phyloP scores from a whole-genome alignment of 805 yeast species.

The Ogataea nitratoaversa region DNA sequence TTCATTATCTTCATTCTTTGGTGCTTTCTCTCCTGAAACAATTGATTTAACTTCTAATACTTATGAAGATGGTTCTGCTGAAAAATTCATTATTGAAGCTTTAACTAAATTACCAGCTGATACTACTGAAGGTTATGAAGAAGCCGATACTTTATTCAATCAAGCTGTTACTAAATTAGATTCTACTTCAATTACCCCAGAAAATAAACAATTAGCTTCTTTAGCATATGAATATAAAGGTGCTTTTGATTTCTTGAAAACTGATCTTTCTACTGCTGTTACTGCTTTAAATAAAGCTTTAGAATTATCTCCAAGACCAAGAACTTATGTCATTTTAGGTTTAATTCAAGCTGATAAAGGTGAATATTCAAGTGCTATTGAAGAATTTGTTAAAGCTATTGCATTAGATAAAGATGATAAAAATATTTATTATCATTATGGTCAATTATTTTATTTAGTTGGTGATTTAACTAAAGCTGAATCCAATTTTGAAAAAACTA shows the following conservation, averaged over 20 bases:
- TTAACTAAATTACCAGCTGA: conserved; percentile 45
- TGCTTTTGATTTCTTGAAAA: conserved; percentile 77
- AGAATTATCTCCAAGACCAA: conserved; percentile 66
- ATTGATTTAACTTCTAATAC: conserved; percentile 41
- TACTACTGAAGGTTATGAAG: conserved; percentile 56
- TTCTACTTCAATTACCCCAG: conserved; percentile 31
- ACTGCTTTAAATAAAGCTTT: conserved; percentile 62
- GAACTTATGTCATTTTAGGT: conserved; percentile 79
- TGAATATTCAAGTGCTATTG: conserved; percentile 52
- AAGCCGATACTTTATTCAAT: conserved; percentile 53
- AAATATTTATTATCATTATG: conserved; percentile 89
- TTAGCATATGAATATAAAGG: conserved; percentile 82
- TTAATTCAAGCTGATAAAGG: conserved; percentile 79
- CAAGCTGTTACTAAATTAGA: conserved; percentile 50
- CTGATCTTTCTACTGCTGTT: conserved; percentile 63
- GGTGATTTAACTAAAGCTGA: conserved; percentile 72
- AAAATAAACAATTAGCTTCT: conserved; percentile 43
- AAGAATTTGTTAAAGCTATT: conserved; percentile 70
- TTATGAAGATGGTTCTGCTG: conserved; percentile 56
- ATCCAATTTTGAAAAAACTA: conserved; percentile 69
- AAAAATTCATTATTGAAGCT: conserved; percentile 61
- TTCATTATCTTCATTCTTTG: conserved; percentile 79
- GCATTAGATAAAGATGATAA: conserved; percentile 64
- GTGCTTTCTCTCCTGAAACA: conserved; percentile 65
- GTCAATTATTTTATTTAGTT: conserved; percentile 83